Conservation (phyloP, 495 filamentous ascomycete genomes). For the Sphaerosporella brunnea region DNA sequence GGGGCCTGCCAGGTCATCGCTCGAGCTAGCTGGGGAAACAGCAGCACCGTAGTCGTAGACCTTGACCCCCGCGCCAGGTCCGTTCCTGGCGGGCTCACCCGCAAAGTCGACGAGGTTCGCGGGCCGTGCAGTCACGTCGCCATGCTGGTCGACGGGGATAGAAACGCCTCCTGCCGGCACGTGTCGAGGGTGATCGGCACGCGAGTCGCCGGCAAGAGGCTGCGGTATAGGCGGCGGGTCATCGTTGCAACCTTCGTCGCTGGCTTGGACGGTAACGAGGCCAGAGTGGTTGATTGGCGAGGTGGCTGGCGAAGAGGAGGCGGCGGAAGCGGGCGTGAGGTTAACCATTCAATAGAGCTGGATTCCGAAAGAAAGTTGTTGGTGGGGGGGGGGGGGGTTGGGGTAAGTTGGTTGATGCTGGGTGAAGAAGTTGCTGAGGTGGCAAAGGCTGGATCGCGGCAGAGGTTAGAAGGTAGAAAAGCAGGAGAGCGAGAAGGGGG, state of each 20-base stretch:
- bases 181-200: background rate
- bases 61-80: background rate
- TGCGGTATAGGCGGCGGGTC: slow-evolving; percentile 27
- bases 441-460: no score
- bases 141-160: slow-evolving; percentile 16
- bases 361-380: background rate
- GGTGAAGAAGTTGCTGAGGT: no score
- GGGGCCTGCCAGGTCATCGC: background rate
- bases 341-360: slow-evolving; percentile 25
- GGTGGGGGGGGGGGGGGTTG: background rate
- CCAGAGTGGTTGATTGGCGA: slow-evolving; percentile 22
- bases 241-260: slow-evolving; percentile 25
- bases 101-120: slow-evolving; percentile 1
- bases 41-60: slow-evolving; percentile 2
- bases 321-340: slow-evolving; percentile 20
- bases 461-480: no score
- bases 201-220: slow-evolving; percentile 23
- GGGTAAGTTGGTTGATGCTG: no score
- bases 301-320: slow-evolving; percentile 20
- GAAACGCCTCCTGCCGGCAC: slow-evolving; percentile 23
- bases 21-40: background rate
- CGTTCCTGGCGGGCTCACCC: slow-evolving; percentile 5
- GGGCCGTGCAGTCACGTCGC: slow-evolving; percentile 4
- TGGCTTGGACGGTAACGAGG: slow-evolving; percentile 15
- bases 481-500: no score